Evolutionary conservation across 1,139 yeast species (phyloP).

Genomic region (Debaryomyces udenii): DNA sequence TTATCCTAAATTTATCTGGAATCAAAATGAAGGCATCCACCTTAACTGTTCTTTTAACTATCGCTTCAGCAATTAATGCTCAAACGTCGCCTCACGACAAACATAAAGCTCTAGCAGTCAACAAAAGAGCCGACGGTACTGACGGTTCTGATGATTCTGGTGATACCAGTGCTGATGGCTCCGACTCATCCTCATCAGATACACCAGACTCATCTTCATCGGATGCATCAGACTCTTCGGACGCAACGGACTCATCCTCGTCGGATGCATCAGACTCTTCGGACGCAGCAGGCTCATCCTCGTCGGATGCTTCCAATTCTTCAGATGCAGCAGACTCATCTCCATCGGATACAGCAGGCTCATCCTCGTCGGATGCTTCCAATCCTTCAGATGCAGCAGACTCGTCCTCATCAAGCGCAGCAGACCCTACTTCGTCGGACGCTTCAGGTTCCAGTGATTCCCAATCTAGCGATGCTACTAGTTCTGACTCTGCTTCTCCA

Average conservation of each 20-base stretch:
- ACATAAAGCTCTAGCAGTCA: neutral
- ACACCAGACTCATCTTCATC: neutral
- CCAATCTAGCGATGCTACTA: neutral
- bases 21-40: conserved; percentile 20
- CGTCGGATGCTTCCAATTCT: neutral
- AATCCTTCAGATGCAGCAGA: neutral
- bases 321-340: neutral
- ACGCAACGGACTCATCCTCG: neutral
- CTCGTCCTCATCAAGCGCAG: neutral
- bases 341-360: neutral
- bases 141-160: conserved; percentile 8
- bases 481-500: conserved; percentile 4
- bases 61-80: conserved; percentile 20
- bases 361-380: neutral
- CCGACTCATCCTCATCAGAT: neutral
- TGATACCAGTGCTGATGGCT: neutral
- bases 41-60: conserved; percentile 17
- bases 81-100: conserved; percentile 5
- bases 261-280: neutral
- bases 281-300: neutral
- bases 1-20: neutral
- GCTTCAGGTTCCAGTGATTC: conserved; percentile 1
- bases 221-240: neutral
- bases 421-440: neutral
- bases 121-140: conserved; percentile 9